phyloP scores from a whole-genome alignment of 768 basidiomycete species.

The Phaeotremella skinneri region DNA sequence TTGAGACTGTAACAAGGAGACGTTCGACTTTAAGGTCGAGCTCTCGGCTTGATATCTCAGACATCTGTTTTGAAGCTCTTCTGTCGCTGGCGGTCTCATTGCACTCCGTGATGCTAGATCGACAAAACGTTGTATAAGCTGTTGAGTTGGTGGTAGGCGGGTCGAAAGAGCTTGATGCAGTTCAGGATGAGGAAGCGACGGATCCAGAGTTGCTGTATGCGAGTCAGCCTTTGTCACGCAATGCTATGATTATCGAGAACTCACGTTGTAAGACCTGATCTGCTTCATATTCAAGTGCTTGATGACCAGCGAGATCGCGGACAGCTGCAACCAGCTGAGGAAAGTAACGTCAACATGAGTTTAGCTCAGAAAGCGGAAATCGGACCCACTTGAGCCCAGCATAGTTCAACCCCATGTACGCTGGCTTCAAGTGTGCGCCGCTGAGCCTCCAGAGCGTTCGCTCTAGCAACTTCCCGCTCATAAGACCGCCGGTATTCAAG shows the following conservation, averaged over 20 bases:
- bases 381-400: slow-evolving; percentile 42
- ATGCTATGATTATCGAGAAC: slow-evolving; percentile 6
- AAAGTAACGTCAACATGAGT: neutral
- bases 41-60: slow-evolving; percentile 29
- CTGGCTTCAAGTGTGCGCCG: slow-evolving; percentile 36
- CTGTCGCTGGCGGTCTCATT: slow-evolving; percentile 13
- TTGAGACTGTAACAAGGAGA: slow-evolving; percentile 24
- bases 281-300: slow-evolving; percentile 11
- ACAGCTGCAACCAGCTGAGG: slow-evolving; percentile 38
- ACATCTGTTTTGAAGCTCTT: slow-evolving; percentile 32
- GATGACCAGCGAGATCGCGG: slow-evolving; percentile 26
- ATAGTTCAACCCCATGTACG: slow-evolving; percentile 41
- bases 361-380: neutral
- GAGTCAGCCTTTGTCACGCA: slow-evolving; percentile 4
- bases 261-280: slow-evolving; percentile 32
- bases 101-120: slow-evolving; percentile 21
- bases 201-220: slow-evolving; percentile 32
- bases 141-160: slow-evolving; percentile 33
- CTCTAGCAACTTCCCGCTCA: slow-evolving; percentile 34
- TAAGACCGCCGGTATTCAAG: slow-evolving; percentile 44
- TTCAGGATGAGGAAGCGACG: slow-evolving; percentile 20
- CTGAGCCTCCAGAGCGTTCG: slow-evolving; percentile 40
- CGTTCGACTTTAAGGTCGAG: neutral
- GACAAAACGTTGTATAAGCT: slow-evolving; percentile 26
- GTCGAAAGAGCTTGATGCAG: slow-evolving; percentile 31